Evolutionary conservation across 192 early-diverging fungal genomes (phyloP).

Genomic region (Dimargaris xerosporica): DNA sequence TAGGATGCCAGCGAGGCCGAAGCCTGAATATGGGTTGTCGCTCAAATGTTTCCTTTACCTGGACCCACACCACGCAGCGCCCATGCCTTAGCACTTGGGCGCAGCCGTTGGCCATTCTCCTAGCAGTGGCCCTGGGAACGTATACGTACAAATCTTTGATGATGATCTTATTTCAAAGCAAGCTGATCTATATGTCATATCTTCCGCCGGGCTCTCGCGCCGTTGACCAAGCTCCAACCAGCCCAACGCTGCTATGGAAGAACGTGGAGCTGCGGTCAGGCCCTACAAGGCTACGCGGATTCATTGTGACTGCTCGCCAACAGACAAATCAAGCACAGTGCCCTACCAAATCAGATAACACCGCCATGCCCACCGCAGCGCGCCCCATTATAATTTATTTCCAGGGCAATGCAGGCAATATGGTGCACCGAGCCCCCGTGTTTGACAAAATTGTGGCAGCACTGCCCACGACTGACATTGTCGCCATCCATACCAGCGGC

Average conservation of each 20-base stretch:
- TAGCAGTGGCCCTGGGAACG: not conserved
- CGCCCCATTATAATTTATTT: conserved; percentile 26
- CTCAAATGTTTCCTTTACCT: too few relatives aligned
- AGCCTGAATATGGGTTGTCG: too few relatives aligned
- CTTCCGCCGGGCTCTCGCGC: conserved; percentile 20
- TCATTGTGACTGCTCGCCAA: conserved; percentile 9
- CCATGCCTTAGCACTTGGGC: not conserved
- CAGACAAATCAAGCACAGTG: too few relatives aligned
- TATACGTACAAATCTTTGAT: conserved; percentile 17
- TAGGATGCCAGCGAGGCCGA: too few relatives aligned
- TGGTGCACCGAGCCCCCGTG: conserved; percentile 17
- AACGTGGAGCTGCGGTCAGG: conserved; percentile 10
- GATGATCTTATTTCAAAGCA: conserved; percentile 25
- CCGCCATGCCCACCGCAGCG: not conserved
- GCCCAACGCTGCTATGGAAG: conserved; percentile 9
- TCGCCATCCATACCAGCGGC: conserved; percentile 22
- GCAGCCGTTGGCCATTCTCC: not conserved
- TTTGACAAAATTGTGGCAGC: conserved; percentile 16
- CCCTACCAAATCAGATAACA: not conserved
- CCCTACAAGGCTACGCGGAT: conserved; percentile 6
- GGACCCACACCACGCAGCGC: too few relatives aligned
- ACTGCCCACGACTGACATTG: conserved; percentile 16
- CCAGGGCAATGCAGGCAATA: conserved; percentile 32
- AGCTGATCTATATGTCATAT: conserved; percentile 27
- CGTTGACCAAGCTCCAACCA: not conserved